These are phyloP conservation scores for Aspergillus wentii DNA, from an alignment of 495 filamentous ascomycete species.

Conservation along the genomic window DNA sequence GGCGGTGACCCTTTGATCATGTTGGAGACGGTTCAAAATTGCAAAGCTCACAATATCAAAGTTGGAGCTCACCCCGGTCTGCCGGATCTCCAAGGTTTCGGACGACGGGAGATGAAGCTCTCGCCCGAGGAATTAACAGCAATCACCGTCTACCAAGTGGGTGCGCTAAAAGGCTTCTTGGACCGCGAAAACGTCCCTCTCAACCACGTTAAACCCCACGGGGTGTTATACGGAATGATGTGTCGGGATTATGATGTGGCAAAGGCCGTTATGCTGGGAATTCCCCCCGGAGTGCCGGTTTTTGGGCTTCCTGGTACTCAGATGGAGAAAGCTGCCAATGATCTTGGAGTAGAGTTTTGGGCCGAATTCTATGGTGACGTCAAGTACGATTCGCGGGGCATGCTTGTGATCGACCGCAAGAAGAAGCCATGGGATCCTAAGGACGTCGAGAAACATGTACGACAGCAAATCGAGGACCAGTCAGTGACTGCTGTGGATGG, in stretches of 20 bases:
- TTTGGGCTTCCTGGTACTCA: conserved; percentile 53
- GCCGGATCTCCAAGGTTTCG: conserved; percentile 59
- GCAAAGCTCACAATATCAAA: conserved; percentile 48
- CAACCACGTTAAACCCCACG: conserved; percentile 59
- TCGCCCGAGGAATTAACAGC: conserved; percentile 52
- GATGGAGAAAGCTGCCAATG: conserved; percentile 48
- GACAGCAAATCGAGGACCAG: conserved; percentile 37
- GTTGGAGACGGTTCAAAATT: conserved; percentile 49
- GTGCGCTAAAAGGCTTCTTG: conserved; percentile 52
- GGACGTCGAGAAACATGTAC: conserved; percentile 41
- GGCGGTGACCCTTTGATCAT: conserved; percentile 57
- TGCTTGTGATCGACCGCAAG: conserved; percentile 50
- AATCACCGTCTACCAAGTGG: conserved; percentile 54
- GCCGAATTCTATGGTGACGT: conserved; percentile 57
- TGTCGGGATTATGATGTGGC: conserved; percentile 47
- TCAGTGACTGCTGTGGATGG: conserved; percentile 43
- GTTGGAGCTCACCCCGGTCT: conserved; percentile 59
- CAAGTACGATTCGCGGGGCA: conserved; percentile 47
- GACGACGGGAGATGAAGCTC: conserved; percentile 52
- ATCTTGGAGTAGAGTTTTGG: conserved; percentile 48
- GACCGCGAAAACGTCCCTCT: conserved; percentile 48
- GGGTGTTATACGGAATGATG: conserved; percentile 53
- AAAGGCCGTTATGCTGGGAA: conserved; percentile 45
- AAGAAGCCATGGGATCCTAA: conserved; percentile 48
- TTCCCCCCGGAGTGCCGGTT: conserved; percentile 47